phyloP scores from a whole-genome alignment of 495 filamentous ascomycete genomes.

The Penicillium malachiteum region DNA sequence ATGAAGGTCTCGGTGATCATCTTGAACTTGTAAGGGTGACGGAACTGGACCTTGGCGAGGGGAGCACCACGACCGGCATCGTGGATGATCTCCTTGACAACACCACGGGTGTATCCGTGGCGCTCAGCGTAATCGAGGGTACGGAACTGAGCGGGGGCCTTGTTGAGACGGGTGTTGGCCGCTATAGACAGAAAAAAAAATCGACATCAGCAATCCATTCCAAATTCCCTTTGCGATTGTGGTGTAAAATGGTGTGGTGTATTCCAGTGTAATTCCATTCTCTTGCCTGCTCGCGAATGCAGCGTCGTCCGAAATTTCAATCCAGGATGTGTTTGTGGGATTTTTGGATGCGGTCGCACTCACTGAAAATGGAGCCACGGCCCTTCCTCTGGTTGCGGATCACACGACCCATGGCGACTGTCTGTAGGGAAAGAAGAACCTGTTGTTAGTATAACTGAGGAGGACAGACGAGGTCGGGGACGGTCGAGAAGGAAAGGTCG shows the following conservation, averaged over 20 bases:
- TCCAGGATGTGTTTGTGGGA: slow-evolving; percentile 13
- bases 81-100: slow-evolving; percentile 99
- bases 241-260: slow-evolving; percentile 6
- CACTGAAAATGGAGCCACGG: slow-evolving; percentile 97
- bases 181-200: slow-evolving; percentile 43
- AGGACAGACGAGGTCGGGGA: slow-evolving; percentile 24
- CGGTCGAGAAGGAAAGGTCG: slow-evolving; percentile 39
- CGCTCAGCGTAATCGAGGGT: slow-evolving; percentile 92
- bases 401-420: slow-evolving; percentile 70
- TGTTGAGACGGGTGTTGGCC: slow-evolving; percentile 89
- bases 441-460: slow-evolving; percentile 41
- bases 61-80: slow-evolving; percentile 97
- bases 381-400: slow-evolving; percentile 99
- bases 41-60: slow-evolving; percentile 94
- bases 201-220: slow-evolving; percentile 40
- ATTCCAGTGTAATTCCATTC: slow-evolving; percentile 1
- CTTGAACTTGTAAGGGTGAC: slow-evolving; percentile 88
- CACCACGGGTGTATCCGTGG: slow-evolving; percentile 93
- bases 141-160: slow-evolving; percentile 89
- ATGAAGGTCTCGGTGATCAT: slow-evolving; percentile 95
- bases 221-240: slow-evolving; percentile 15
- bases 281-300: slow-evolving; percentile 13
- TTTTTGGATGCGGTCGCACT: slow-evolving; percentile 45
- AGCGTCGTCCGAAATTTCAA: slow-evolving; percentile 15
- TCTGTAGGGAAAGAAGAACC: slow-evolving; percentile 34